Conservation (phyloP, 1,284 basidiomycete species). For the Vanrija sp. region DNA sequence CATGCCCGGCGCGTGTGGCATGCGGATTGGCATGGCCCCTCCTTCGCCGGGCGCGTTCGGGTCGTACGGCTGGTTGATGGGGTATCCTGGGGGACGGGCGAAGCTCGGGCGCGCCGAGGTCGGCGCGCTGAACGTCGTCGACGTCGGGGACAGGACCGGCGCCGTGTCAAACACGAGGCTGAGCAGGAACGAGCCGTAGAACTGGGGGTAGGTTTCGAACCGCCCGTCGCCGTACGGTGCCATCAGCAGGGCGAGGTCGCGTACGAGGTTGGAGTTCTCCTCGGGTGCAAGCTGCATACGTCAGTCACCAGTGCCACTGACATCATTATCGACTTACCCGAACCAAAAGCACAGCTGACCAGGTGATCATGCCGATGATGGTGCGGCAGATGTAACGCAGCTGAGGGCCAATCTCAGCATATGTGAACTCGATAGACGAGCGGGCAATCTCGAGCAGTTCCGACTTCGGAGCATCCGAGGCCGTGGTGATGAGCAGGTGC, state of each 20-base stretch:
- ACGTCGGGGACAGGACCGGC: too few species aligned
- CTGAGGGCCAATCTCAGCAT: not conserved
- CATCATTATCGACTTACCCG: not conserved
- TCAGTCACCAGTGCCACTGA: not conserved
- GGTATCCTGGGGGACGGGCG: too few species aligned
- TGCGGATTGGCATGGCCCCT: too few species aligned
- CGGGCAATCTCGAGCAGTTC: not conserved
- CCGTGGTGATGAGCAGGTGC: slow-evolving; percentile 4
- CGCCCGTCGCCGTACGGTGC: slow-evolving; percentile 1
- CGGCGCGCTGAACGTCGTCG: too few species aligned
- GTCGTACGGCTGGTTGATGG: too few species aligned
- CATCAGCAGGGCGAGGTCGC: slow-evolving; percentile 1
- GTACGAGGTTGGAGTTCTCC: not conserved
- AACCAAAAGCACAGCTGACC: slow-evolving; percentile 1
- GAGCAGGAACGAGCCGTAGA: slow-evolving; percentile 6
- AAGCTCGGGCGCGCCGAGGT: too few species aligned
- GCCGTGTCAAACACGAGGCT: not conserved
- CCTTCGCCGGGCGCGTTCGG: too few species aligned
- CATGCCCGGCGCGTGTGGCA: too few species aligned
- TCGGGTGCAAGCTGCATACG: not conserved
- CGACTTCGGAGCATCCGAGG: not conserved
- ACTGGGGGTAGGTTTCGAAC: slow-evolving; percentile 4
- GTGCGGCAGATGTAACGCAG: slow-evolving; percentile 6
- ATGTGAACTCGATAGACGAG: not conserved
- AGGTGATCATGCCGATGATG: slow-evolving; percentile 3